These are phyloP conservation scores for Lepiota subincarnata DNA, from an alignment of 768 basidiomycete genomes.

Conservation along the genomic window DNA sequence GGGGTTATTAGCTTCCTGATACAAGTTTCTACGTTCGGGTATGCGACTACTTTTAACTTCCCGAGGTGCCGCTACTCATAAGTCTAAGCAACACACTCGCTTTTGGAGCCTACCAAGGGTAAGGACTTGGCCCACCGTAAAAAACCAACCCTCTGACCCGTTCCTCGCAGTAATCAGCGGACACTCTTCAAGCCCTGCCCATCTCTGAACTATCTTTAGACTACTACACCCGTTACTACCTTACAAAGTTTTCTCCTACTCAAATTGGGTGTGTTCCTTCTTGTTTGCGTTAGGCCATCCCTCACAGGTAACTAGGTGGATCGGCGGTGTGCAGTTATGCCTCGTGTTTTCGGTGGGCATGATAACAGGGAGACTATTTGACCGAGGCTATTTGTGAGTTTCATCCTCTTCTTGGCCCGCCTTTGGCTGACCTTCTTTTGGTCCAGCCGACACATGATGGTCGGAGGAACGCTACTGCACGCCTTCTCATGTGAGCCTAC, in stretches of 20 bases:
- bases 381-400: constrained; percentile 48
- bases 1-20: constrained; percentile 36
- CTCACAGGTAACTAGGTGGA: constrained; percentile 23
- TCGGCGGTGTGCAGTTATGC: constrained; percentile 48
- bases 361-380: constrained; percentile 44
- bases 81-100: constrained; percentile 29
- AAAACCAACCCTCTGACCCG: constrained; percentile 8
- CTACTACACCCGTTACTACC: constrained; percentile 34
- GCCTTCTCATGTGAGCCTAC: constrained; percentile 27
- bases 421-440: background rate
- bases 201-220: constrained; percentile 24
- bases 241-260: constrained; percentile 30
- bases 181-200: background rate
- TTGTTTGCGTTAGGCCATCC: background rate
- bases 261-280: constrained; percentile 28
- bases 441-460: constrained; percentile 38
- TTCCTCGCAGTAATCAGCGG: background rate
- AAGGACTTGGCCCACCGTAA: constrained; percentile 2
- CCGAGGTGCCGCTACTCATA: constrained; percentile 22
- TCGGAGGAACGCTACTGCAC: constrained; percentile 40
- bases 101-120: constrained; percentile 32
- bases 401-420: background rate
- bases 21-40: constrained; percentile 4
- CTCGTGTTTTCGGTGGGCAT: constrained; percentile 41
- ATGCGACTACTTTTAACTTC: background rate